Evolutionary conservation across 2,329 filamentous ascomycete genomes (phyloP).

Genomic region (Cordyceps cicadae): DNA sequence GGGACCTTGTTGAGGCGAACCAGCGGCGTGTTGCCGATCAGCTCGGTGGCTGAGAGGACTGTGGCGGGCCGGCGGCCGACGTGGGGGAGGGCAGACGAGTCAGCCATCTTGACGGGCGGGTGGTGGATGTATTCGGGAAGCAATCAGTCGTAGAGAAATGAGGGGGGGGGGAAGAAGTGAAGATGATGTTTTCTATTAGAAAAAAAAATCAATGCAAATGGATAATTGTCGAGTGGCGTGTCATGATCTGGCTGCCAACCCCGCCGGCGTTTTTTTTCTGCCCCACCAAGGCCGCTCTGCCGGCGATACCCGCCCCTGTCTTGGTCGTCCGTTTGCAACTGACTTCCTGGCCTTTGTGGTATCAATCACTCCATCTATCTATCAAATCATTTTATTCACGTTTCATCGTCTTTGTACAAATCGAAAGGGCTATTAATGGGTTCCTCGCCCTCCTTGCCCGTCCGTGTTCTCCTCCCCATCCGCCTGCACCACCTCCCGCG

Average conservation of each 20-base stretch:
- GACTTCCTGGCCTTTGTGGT: not conserved
- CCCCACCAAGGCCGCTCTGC: conserved; percentile 7
- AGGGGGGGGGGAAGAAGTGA: not conserved
- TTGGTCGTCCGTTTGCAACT: not conserved
- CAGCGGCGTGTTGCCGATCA: conserved; percentile 94
- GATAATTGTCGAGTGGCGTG: not conserved
- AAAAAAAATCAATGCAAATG: no score
- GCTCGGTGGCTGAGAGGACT: conserved; percentile 62
- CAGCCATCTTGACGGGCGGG: not conserved
- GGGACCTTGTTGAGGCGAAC: conserved; percentile 90
- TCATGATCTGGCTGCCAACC: not conserved
- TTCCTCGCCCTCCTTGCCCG: conserved; percentile 16
- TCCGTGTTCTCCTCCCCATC: conserved; percentile 17
- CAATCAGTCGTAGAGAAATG: not conserved
- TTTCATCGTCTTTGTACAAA: not conserved
- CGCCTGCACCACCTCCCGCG: conserved; percentile 27
- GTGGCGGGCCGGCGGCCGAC: conserved; percentile 27
- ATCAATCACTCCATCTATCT: not conserved
- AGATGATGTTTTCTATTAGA: not conserved
- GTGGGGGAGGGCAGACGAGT: conserved; percentile 21
- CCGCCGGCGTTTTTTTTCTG: conserved; percentile 5
- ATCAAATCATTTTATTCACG: not conserved
- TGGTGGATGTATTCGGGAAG: not conserved
- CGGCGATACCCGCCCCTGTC: conserved; percentile 5
- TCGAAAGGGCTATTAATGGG: conserved; percentile 6